Conservation (phyloP, 2,329 filamentous ascomycete genomes). For the Mycocentrospora acerina region DNA sequence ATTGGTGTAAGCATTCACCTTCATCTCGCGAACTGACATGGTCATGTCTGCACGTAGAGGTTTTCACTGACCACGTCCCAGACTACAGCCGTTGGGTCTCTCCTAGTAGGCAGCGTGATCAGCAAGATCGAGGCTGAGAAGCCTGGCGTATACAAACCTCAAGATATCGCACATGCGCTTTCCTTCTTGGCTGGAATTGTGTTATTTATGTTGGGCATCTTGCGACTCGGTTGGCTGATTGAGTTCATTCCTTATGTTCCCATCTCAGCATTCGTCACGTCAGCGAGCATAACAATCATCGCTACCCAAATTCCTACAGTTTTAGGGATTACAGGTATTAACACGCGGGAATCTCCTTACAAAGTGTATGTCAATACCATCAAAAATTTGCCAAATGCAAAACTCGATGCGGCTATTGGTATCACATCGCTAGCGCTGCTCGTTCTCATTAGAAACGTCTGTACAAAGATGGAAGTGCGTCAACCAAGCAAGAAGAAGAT, state of each 20-base stretch:
- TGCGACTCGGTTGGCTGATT: constrained; percentile 84
- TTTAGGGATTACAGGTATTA: constrained; percentile 74
- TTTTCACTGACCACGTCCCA: constrained; percentile 35
- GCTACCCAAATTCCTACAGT: constrained; percentile 78
- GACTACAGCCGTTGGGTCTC: constrained; percentile 94
- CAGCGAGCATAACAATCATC: constrained; percentile 85
- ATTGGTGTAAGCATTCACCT: constrained; percentile 69
- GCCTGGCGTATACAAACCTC: constrained; percentile 57
- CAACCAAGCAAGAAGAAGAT: constrained; percentile 67
- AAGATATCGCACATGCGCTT: constrained; percentile 75
- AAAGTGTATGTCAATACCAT: constrained; percentile 79
- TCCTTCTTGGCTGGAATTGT: constrained; percentile 77
- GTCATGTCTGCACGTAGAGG: neutral
- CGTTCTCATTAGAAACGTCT: constrained; percentile 60
- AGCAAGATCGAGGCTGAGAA: constrained; percentile 59
- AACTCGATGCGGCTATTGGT: constrained; percentile 83
- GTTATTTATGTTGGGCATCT: constrained; percentile 74
- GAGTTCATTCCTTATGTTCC: constrained; percentile 89
- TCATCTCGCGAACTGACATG: neutral
- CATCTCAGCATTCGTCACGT: constrained; percentile 95
- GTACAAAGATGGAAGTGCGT: constrained; percentile 66
- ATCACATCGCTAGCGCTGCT: constrained; percentile 77
- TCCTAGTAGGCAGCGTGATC: constrained; percentile 79
- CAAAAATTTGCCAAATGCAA: constrained; percentile 66
- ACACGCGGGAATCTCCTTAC: constrained; percentile 77